Conservation (phyloP, 108 stramenopile genomes). For the Schizochytrium sp. region DNA sequence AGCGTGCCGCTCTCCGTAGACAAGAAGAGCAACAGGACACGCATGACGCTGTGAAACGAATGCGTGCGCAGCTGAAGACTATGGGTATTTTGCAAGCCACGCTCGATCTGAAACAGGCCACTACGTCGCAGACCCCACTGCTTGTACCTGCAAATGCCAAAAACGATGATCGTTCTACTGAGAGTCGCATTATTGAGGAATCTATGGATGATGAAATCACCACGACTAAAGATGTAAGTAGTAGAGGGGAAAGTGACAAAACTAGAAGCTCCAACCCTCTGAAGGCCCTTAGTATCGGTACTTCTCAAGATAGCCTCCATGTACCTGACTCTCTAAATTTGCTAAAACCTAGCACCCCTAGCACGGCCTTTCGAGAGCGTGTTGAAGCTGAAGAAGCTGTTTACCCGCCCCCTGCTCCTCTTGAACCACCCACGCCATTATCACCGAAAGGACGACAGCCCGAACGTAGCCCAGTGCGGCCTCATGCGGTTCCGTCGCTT, state of each 20-base stretch:
- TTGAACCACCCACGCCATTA: not conserved
- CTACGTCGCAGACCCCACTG: not conserved
- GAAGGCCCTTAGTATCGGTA: no score
- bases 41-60: constrained; percentile 16
- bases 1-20: constrained; percentile 1
- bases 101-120: not conserved
- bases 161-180: not conserved
- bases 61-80: constrained; percentile 40
- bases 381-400: not conserved
- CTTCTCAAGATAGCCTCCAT: no score
- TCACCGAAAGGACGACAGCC: constrained; percentile 25
- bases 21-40: constrained; percentile 27
- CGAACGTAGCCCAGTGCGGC: not conserved
- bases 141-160: constrained; percentile 2
- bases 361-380: not conserved
- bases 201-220: no score
- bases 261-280: no score
- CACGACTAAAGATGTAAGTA: no score
- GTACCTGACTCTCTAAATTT: no score
- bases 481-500: not conserved
- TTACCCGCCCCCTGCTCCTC: constrained; percentile 16
- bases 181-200: no score
- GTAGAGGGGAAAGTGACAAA: no score
- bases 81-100: constrained; percentile 24
- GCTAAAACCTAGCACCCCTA: no score